These are phyloP conservation scores for Bipolaris gigantea DNA, from an alignment of 2,329 filamentous ascomycete genomes.

Conservation along the genomic window DNA sequence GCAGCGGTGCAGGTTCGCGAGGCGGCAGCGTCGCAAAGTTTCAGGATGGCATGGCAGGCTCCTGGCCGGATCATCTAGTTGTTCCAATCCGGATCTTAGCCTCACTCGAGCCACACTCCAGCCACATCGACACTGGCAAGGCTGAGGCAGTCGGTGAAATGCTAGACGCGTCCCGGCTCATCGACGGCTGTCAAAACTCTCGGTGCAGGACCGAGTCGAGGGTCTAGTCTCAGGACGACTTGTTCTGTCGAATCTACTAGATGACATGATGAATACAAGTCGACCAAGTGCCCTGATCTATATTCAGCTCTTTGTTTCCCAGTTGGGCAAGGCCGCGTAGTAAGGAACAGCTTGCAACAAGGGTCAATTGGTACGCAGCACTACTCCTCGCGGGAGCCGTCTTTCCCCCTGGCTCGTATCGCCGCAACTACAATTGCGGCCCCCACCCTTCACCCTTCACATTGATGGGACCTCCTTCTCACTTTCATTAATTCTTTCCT, in stretches of 20 bases:
- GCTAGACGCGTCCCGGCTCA: conserved; percentile 2
- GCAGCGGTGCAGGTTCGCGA: conserved; percentile 5
- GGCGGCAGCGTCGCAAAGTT: conserved; percentile 15
- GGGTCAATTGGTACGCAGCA: conserved; percentile 31
- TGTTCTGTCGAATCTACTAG: background rate
- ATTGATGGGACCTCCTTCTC: conserved; percentile 35
- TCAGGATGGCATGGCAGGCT: conserved; percentile 2
- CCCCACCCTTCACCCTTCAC: conserved; percentile 19
- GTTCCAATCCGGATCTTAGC: conserved; percentile 6
- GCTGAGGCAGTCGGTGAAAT: conserved; percentile 16
- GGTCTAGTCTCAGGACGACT: background rate
- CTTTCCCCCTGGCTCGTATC: conserved; percentile 29
- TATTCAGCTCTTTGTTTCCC: conserved; percentile 28
- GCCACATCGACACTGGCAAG: conserved; percentile 5
- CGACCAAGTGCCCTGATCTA: conserved; percentile 12
- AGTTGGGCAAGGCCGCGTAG: conserved; percentile 22
- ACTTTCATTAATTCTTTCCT: conserved; percentile 40
- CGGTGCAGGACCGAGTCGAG: background rate
- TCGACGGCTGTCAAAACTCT: conserved; percentile 1
- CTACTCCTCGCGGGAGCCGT: conserved; percentile 20
- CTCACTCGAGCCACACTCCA: conserved; percentile 2
- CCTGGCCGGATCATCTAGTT: conserved; percentile 5
- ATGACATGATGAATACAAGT: background rate
- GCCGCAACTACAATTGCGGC: conserved; percentile 29
- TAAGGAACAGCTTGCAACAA: conserved; percentile 36